Conservation (phyloP, 306 rosid genomes). For the Rosa lucieae region DNA sequence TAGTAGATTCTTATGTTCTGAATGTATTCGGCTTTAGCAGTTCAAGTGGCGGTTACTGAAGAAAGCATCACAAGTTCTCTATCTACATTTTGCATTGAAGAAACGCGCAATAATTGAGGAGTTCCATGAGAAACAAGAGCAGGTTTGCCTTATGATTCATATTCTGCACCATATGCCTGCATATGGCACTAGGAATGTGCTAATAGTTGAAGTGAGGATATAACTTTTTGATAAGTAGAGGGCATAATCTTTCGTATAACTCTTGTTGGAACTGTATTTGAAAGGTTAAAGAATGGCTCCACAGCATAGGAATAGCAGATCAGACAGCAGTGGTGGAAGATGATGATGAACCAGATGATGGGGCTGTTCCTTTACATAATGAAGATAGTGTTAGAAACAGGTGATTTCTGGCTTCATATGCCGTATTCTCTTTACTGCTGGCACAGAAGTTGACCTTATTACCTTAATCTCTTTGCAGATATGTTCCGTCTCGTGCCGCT, state of each 20-base stretch:
- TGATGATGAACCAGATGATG: conserved; percentile 87
- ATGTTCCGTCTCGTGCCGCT: conserved; percentile 83
- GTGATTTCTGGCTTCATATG: conserved; percentile 27
- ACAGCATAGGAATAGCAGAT: conserved; percentile 75
- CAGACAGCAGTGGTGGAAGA: conserved; percentile 72
- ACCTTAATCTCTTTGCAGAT: conserved; percentile 38
- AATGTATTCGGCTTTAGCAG: conserved; percentile 35
- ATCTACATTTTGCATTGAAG: conserved; percentile 82
- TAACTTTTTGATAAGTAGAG: not conserved
- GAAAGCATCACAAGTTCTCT: conserved; percentile 93
- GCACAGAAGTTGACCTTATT: conserved; percentile 8
- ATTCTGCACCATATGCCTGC: conserved; percentile 1
- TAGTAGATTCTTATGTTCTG: not conserved
- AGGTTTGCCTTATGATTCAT: conserved; percentile 48
- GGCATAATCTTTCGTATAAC: not conserved
- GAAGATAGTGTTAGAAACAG: conserved; percentile 67
- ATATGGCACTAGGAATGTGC: conserved; percentile 5
- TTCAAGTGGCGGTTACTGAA: conserved; percentile 79
- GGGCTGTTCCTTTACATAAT: conserved; percentile 58
- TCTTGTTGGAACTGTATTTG: conserved; percentile 12
- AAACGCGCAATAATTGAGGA: conserved; percentile 83
- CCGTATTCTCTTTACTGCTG: not conserved
- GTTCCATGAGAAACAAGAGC: conserved; percentile 79
- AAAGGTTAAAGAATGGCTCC: conserved; percentile 96
- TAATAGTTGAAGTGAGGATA: not conserved